These are phyloP conservation scores for Vaccinium vitisidaea DNA, from an alignment of 148 eudicot genomes.

Conservation along the genomic window DNA sequence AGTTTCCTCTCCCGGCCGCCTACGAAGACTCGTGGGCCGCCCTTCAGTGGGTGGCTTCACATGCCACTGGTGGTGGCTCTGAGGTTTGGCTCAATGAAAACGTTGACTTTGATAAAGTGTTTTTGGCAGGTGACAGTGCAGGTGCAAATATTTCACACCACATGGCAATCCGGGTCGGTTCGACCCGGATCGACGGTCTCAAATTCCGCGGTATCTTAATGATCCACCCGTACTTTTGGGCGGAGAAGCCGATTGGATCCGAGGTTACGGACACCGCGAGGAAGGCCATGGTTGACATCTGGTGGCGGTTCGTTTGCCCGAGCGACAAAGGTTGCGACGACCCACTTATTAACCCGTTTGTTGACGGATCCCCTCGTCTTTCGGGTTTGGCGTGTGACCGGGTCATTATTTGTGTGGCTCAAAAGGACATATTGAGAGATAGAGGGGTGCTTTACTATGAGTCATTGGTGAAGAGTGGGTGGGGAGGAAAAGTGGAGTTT, in stretches of 20 bases:
- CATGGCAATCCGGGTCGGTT: conserved; percentile 22
- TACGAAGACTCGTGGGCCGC: conserved; percentile 59
- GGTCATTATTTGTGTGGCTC: conserved; percentile 36
- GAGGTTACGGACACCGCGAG: conserved; percentile 31
- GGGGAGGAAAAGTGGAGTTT: conserved; percentile 26
- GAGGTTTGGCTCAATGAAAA: conserved; percentile 31
- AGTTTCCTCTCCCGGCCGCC: conserved; percentile 55
- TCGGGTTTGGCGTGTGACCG: conserved; percentile 20
- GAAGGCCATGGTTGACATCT: conserved; percentile 35
- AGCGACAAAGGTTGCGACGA: conserved; percentile 35
- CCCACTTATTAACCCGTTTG: conserved; percentile 42
- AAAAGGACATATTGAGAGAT: conserved; percentile 32
- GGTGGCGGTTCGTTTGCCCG: conserved; percentile 43
- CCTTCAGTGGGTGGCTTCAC: conserved; percentile 36
- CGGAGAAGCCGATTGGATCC: conserved; percentile 30
- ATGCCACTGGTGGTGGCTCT: conserved; percentile 20
- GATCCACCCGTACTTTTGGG: conserved; percentile 48
- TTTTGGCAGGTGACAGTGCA: conserved; percentile 43
- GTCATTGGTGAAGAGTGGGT: conserved; percentile 27
- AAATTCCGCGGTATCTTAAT: conserved; percentile 26
- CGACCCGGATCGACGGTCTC: conserved; percentile 2
- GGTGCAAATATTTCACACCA: conserved; percentile 42
- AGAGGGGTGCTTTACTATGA: conserved; percentile 36
- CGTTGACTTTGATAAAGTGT: conserved; percentile 28
- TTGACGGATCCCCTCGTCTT: conserved; percentile 16